Conservation (phyloP, 2,329 filamentous ascomycete species). For the Falciphora oryzae region DNA sequence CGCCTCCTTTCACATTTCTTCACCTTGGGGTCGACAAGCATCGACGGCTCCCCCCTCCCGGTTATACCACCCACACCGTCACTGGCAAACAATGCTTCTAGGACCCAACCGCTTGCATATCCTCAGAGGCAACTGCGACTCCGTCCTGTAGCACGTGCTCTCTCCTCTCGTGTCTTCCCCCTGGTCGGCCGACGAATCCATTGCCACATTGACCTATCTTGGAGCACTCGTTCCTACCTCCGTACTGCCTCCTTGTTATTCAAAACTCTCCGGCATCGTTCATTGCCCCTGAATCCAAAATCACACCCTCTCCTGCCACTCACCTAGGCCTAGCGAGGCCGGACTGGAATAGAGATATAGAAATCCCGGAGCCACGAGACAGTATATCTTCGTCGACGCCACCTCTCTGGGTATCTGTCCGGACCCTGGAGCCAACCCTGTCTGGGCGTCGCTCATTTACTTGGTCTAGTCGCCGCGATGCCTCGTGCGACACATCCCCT, state of each 20-base stretch:
- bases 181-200: not conserved
- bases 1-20: not conserved
- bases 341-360: not conserved
- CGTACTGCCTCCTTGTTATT: not conserved
- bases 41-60: not conserved
- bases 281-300: not conserved
- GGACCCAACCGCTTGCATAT: not conserved
- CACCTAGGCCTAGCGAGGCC: not conserved
- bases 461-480: constrained; percentile 38
- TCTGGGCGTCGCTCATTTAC: not conserved
- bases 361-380: not conserved
- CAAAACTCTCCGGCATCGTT: not conserved
- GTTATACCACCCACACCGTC: not conserved
- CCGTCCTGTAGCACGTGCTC: constrained; percentile 9
- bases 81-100: constrained; percentile 2
- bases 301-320: not conserved
- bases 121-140: constrained; percentile 8
- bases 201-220: not conserved
- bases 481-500: constrained; percentile 61
- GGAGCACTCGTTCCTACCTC: not conserved
- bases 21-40: not conserved
- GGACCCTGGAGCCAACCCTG: not conserved
- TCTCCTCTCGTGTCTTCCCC: not conserved
- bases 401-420: not conserved
- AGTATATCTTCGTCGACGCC: not conserved